Evolutionary conservation across 2,329 filamentous ascomycete species (phyloP), one percentile per base, ranked within the genome.

Genomic region (Calonectria henricotiae): DNA sequence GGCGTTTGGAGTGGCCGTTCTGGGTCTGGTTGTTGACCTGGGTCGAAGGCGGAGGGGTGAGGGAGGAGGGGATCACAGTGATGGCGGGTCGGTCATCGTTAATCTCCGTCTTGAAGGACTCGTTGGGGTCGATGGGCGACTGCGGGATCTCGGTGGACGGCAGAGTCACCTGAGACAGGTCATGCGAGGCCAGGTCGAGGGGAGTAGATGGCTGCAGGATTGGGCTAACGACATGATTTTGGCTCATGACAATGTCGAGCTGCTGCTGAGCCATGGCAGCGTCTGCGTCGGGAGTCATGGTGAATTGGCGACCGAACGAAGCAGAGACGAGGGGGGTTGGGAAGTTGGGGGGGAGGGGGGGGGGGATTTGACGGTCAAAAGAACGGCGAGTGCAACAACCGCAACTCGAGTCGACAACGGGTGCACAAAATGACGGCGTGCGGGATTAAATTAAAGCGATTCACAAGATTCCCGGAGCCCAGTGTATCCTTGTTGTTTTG

Each of bases 41-140:
- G 1, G 87, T 89, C 1, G 87, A 89, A 0, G 88, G 88, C 27
- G 88, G 89, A 4, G 88, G 89, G 2, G 89, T 90, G 62, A 89
- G 79, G 27, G 88, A 90, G 2, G 88, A 90, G 5, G 88, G 87
- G 67, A 90, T 89, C 61, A 89, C 81, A 30, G 83, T 82, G n/a
- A 83, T 77, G 20, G 78, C 77, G 1, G 80, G 78, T 44, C 83
- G 80, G 55, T 87, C 86, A 67, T 89, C 86, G 76, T 85, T 86
- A 69, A 80, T 69, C 71, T 89, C 86, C 4, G 85, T 86, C 74
- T 83, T 86, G 78, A 89, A 88, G 0, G 86, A 88, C 55, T 82
- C 77, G 55, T 80, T 79, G 6, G 84, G 82, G 58, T 89, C 86
- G 72, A 86, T 81, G 32, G 89, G 88, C 13, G 89, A 90, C 23